Percentiles rank a stretch among this genome's conserved stretches.
phyloP scores from a whole-genome alignment of 306 rosid genomes.

The Neltuma alba region DNA sequence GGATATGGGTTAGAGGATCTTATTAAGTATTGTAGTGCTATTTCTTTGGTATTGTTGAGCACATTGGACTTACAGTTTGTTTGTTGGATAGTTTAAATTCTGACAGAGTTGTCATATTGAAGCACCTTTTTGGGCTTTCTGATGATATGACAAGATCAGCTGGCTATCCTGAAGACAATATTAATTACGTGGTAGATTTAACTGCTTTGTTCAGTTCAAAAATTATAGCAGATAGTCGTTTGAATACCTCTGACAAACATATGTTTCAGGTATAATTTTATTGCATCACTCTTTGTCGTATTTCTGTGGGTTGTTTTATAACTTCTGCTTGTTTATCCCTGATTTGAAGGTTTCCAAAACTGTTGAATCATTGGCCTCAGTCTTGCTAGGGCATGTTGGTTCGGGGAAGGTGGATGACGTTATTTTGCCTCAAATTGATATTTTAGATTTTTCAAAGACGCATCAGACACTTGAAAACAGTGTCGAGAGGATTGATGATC shows the following conservation, averaged over 20 bases:
- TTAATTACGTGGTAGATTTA: slow-evolving; percentile 60
- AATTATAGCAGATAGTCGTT: slow-evolving; percentile 49
- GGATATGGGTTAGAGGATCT: background rate
- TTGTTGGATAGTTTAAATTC: slow-evolving; percentile 68
- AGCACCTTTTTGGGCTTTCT: slow-evolving; percentile 78
- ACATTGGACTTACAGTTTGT: slow-evolving; percentile 46
- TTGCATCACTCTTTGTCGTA: slow-evolving; percentile 22
- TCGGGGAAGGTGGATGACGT: slow-evolving; percentile 51
- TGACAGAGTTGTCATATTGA: slow-evolving; percentile 71
- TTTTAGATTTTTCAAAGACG: slow-evolving; percentile 51
- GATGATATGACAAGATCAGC: slow-evolving; percentile 55
- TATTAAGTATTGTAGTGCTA: background rate
- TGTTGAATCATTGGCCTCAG: slow-evolving; percentile 57
- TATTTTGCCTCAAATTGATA: slow-evolving; percentile 50
- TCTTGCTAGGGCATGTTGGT: slow-evolving; percentile 68
- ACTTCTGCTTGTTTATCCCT: slow-evolving; percentile 39
- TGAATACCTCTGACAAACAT: slow-evolving; percentile 53
- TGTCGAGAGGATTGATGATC: slow-evolving; percentile 65
- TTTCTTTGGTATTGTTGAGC: slow-evolving; percentile 30
- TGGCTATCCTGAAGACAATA: slow-evolving; percentile 67
- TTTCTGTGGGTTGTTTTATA: slow-evolving; percentile 22
- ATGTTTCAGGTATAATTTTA: slow-evolving; percentile 57
- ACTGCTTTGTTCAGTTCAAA: slow-evolving; percentile 60
- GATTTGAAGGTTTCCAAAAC: slow-evolving; percentile 66
- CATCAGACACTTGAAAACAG: slow-evolving; percentile 56